phyloP scores from a whole-genome alignment of 1,284 basidiomycete species.

The Phlebopus sp. region DNA sequence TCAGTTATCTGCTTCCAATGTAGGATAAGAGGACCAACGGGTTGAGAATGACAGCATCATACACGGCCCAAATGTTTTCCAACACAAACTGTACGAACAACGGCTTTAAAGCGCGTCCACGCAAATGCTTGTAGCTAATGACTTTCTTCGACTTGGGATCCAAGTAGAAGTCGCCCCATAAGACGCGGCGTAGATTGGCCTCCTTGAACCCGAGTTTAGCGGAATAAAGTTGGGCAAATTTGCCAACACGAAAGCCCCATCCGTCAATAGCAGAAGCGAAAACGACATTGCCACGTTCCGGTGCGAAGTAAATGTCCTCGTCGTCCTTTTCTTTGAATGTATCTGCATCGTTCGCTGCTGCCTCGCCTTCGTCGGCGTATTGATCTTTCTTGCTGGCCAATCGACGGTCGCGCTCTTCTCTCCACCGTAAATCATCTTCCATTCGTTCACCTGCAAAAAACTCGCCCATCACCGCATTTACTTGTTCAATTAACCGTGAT shows the following conservation, averaged over 20 bases:
- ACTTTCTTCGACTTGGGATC: conserved; percentile 96
- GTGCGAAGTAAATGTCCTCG: conserved; percentile 97
- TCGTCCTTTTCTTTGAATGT: conserved; percentile 94
- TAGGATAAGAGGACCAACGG: conserved; percentile 59
- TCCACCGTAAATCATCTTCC: conserved; percentile 94
- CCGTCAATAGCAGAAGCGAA: conserved; percentile 97
- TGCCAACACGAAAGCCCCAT: conserved; percentile 95
- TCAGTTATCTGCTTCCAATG: conserved; percentile 77
- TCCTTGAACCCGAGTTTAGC: conserved; percentile 92
- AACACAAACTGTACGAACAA: conserved; percentile 97
- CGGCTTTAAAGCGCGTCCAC: conserved; percentile 87
- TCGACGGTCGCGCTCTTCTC: conserved; percentile 86
- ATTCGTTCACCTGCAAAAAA: conserved; percentile 97
- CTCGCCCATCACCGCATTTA: conserved; percentile 96
- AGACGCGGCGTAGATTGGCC: conserved; percentile 77
- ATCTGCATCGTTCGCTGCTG: conserved; percentile 52
- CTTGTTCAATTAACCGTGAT: conserved; percentile 90
- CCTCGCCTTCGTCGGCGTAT: conserved; percentile 64
- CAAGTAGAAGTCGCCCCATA: conserved; percentile 98
- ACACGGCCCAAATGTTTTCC: conserved; percentile 97
- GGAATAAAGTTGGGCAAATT: conserved; percentile 92
- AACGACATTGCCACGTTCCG: conserved; percentile 93
- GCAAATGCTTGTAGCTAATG: conserved; percentile 87
- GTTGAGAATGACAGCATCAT: conserved; percentile 83
- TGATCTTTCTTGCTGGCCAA: conserved; percentile 71